These are phyloP conservation scores for Pseudoperonospora humuli DNA, from an alignment of 352 stramenopile species.

Conservation along the genomic window DNA sequence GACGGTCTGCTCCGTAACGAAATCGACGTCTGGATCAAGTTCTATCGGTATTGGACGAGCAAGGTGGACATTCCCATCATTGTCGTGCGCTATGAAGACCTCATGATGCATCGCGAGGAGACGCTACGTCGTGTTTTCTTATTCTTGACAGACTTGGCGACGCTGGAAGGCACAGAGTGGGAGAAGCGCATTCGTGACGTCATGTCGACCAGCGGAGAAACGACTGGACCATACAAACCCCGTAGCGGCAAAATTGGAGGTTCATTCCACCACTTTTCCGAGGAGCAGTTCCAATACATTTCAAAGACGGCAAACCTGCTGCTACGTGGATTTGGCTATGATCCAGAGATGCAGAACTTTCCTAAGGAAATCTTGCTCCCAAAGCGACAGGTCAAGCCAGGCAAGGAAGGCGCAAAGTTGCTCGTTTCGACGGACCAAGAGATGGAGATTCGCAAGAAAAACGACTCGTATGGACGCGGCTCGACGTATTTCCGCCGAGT, in stretches of 20 bases:
- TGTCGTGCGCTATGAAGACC: constrained; percentile 89
- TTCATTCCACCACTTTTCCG: constrained; percentile 77
- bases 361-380: constrained; percentile 59
- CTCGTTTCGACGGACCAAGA: constrained; percentile 51
- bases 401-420: constrained; percentile 41
- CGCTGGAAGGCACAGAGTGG: constrained; percentile 72
- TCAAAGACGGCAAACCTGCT: constrained; percentile 65
- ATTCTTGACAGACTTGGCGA: constrained; percentile 56
- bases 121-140: constrained; percentile 75
- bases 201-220: constrained; percentile 45
- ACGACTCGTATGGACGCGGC: constrained; percentile 66
- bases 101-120: constrained; percentile 73
- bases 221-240: constrained; percentile 71
- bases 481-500: constrained; percentile 78
- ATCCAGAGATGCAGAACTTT: constrained; percentile 74
- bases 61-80: constrained; percentile 88
- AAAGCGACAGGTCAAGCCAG: constrained; percentile 74
- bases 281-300: constrained; percentile 81
- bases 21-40: constrained; percentile 88
- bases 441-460: constrained; percentile 72
- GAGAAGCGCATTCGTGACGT: constrained; percentile 57
- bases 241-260: constrained; percentile 80
- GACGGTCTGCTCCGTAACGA: constrained; percentile 87
- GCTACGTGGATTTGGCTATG: constrained; percentile 82
- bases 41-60: constrained; percentile 86